A percentile compares a stretch with the other conserved stretches of the same genome.
Evolutionary conservation across 208 protist species (phyloP).

Genomic region (Tritrichomonas musculus): DNA sequence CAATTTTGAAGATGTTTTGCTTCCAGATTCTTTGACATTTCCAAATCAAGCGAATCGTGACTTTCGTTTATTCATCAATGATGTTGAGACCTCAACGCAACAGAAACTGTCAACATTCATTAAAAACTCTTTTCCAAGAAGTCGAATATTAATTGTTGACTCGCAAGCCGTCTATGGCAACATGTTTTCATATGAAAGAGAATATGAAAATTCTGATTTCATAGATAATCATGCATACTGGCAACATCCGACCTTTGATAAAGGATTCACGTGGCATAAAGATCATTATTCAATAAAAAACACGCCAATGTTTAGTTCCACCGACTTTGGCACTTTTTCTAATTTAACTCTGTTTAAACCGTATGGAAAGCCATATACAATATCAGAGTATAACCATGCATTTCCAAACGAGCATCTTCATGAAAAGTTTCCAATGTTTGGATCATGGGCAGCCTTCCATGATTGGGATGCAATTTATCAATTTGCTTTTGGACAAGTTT

Average conservation of each 20-base stretch:
- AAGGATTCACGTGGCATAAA: neutral
- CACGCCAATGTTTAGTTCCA: neutral
- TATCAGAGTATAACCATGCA: neutral
- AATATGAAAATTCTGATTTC: neutral
- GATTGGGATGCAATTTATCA: constrained; percentile 10
- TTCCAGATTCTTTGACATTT: too few relatives aligned
- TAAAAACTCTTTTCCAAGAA: too few relatives aligned
- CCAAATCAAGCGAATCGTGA: too few relatives aligned
- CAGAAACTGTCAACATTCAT: too few relatives aligned
- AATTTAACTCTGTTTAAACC: neutral
- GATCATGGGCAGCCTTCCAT: neutral
- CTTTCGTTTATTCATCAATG: too few relatives aligned
- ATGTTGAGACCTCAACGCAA: too few relatives aligned
- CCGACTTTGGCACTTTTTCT: neutral
- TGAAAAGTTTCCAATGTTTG: neutral
- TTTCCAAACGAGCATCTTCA: neutral
- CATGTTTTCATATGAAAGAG: neutral
- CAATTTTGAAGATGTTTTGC: too few relatives aligned
- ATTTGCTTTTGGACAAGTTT: neutral
- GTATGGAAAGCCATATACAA: neutral
- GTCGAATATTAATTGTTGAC: too few relatives aligned
- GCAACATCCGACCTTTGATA: neutral
- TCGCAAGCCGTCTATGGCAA: neutral
- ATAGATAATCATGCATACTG: neutral
- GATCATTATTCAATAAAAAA: neutral